Percentiles rank a stretch among this genome's conserved stretches.
Evolutionary conservation across 495 filamentous ascomycete genomes (phyloP).

Genomic region (Aspergillus bridgeri): DNA sequence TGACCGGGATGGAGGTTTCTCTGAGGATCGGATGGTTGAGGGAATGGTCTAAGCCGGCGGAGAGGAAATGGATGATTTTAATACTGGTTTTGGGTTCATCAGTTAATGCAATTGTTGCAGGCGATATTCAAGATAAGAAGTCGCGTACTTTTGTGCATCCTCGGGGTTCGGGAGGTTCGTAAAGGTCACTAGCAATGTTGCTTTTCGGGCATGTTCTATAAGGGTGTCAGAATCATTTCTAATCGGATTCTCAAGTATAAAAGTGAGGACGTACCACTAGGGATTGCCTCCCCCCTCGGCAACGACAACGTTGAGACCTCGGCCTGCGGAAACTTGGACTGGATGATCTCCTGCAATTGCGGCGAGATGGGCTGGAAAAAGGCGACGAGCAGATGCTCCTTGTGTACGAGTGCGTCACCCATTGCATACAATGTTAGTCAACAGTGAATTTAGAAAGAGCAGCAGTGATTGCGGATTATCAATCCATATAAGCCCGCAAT

Average conservation of each 20-base stretch:
- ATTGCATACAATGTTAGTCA: slow-evolving; percentile 27
- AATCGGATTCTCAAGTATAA: background rate
- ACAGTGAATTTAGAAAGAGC: background rate
- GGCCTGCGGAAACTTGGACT: slow-evolving; percentile 14
- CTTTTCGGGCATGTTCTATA: slow-evolving; percentile 13
- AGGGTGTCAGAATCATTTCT: background rate
- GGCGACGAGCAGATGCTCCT: slow-evolving; percentile 14
- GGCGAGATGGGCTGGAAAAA: slow-evolving; percentile 10
- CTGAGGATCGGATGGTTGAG: slow-evolving; percentile 59
- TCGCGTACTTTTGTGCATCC: slow-evolving; percentile 18
- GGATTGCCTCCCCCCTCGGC: slow-evolving; percentile 9
- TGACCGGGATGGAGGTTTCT: slow-evolving; percentile 60
- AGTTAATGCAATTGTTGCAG: background rate
- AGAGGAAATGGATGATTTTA: slow-evolving; percentile 70
- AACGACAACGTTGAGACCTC: slow-evolving; percentile 11
- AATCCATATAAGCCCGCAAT: background rate
- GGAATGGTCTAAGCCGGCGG: slow-evolving; percentile 71
- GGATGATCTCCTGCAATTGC: slow-evolving; percentile 3
- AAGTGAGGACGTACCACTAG: slow-evolving; percentile 10
- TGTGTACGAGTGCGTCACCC: slow-evolving; percentile 19
- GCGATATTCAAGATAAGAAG: background rate
- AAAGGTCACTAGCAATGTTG: slow-evolving; percentile 18
- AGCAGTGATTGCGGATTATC: background rate
- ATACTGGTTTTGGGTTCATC: slow-evolving; percentile 41
- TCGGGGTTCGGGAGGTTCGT: slow-evolving; percentile 17